Evolutionary conservation across 768 basidiomycete species (phyloP), one percentile per base, ranked within the genome.

Genomic region (Suillus plorans): DNA sequence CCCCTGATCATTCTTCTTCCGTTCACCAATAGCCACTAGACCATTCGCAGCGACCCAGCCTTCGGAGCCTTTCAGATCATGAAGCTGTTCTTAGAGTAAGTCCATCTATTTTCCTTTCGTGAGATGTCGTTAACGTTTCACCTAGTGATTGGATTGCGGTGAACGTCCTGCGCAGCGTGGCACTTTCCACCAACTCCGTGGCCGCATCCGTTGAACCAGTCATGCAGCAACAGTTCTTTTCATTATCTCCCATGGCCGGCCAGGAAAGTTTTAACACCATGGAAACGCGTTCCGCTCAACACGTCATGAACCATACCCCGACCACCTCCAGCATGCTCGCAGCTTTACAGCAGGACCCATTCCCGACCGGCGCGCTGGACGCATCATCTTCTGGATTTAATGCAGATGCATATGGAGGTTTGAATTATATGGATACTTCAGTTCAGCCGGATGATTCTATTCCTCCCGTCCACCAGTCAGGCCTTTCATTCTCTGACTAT

Each of bases 41-140:
- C 93, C 12, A 95, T 95, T 68, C 89, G 93, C 67, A 95, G 93
- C 69, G 93, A 95, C 77, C 93, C 93, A 61, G 91, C 93, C 4
- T 95, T 95, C 69, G 94, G 94, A 60, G 91, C 94, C 20, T 95
- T 95, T 80, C 94, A 95, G 77, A 94, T 95, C 66, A 74, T 95
- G 77, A 95, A 95, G 76, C 79, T 95, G 70, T 95, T 95, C 84
- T 82, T 95, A 65, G 93, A 95, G 92, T 94, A 69, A 72, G 91
- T 85, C 63, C 37, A 34, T 31, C 39, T 44, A 31, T 16, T 52
- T 3, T 39, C 64, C 37, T 62, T 63, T 52, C 61, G 62, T 67
- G 41, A 41, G 65, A 22, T 41, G 64, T 64, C 70, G 61, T 69
- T 76, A 57, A 72, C 63, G 34, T 18, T 57, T 49, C 28, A n/a